Evolutionary conservation across 169 alveolate genomes (phyloP), one percentile per base, ranked within the genome.

Genomic region (Plasmodium gonderi): DNA sequence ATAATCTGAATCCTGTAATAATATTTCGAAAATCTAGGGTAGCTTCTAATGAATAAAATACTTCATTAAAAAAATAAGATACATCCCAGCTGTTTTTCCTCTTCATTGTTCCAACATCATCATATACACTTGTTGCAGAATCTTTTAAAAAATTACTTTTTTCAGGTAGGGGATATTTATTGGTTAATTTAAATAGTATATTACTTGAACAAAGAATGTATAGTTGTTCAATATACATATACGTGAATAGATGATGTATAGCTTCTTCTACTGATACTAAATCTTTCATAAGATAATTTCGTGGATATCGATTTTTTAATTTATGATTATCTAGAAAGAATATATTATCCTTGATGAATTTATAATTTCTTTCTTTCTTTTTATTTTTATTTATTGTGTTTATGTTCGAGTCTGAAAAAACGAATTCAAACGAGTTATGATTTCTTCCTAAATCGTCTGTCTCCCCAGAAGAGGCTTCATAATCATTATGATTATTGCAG

Each of bases 191-290:
- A 65, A 90, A 90, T 65, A 90, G 72, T n/a, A 42, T 64, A 47
- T 65, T 90, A 65, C 42, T 44, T 65, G 94, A 79, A 42, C 75
- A 76, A 20, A 90, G 80, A 23, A 90, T 77, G 74, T 90, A 90
- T n/a, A 90, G 60, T 31, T 90, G 91, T 44, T 90, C 94, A 44
- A 90, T 90, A 78, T 90, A 90, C 90, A 90, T 90, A 79, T 77
- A 90, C 60, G 94, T 77, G 54, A 90, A 90, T 7, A 90, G 74
- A 36, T 90, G 94, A 40, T 90, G 91, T 36, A 90, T 44, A 1
- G 94, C 80, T 78, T 90, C 91, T 69, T 78, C 94, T 40, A 90
- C 81, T 17, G 76, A 76, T 44, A 90, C 51, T 40, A 90, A 90
- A 77, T 90, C 91, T 29, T 90, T 77, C 60, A 90, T 23, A 33